These are phyloP conservation scores for Diaporthe sp. DNA, from an alignment of 2,329 filamentous ascomycete genomes.

Conservation along the genomic window DNA sequence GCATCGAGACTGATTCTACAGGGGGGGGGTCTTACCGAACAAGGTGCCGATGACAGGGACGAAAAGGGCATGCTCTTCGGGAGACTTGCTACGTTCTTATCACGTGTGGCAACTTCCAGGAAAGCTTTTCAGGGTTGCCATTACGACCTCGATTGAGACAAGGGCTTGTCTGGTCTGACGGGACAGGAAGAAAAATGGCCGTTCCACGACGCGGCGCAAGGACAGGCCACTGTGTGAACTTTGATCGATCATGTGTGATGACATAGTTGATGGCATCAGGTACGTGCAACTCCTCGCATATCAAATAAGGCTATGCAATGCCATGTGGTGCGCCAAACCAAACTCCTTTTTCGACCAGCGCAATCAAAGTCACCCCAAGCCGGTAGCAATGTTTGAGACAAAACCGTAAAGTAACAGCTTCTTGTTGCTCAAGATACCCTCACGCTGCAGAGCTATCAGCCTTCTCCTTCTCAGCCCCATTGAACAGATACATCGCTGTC, in stretches of 20 bases:
- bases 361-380: background rate
- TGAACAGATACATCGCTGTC: slow-evolving; percentile 56
- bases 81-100: background rate
- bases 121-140: background rate
- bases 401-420: background rate
- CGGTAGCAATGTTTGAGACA: background rate
- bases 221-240: background rate
- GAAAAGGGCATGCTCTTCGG: background rate
- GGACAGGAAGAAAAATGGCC: no score
- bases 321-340: background rate
- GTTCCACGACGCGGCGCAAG: background rate
- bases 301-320: background rate
- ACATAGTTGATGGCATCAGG: background rate
- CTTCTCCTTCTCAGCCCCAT: slow-evolving; percentile 47
- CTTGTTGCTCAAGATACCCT: background rate
- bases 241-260: background rate
- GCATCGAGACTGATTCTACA: background rate
- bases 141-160: background rate
- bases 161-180: background rate
- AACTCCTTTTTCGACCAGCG: background rate
- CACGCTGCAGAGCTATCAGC: background rate
- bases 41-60: background rate
- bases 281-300: slow-evolving; percentile 3
- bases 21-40: background rate
- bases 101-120: background rate